Evolutionary conservation across 2,329 filamentous ascomycete species (phyloP).

Genomic region (Zymoseptoria brevis): DNA sequence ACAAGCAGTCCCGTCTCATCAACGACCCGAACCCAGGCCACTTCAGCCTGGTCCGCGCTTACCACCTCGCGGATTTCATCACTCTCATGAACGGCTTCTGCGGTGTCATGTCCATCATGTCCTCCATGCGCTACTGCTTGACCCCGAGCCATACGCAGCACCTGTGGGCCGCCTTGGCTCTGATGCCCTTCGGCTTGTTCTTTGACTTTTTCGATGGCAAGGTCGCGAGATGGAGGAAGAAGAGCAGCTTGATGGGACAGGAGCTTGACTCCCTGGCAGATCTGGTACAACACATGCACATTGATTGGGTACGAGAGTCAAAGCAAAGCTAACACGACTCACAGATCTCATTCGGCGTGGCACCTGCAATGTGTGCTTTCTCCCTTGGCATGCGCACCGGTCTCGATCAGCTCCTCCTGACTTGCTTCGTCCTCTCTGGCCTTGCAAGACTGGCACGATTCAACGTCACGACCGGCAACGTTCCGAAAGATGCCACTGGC

Average conservation of each 20-base stretch:
- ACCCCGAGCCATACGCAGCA: slow-evolving; percentile 52
- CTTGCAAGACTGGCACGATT: slow-evolving; percentile 90
- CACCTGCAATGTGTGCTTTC: slow-evolving; percentile 81
- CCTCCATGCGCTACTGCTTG: slow-evolving; percentile 86
- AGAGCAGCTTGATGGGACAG: slow-evolving; percentile 96
- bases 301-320: neutral
- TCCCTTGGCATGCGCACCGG: slow-evolving; percentile 78
- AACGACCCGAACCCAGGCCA: slow-evolving; percentile 59
- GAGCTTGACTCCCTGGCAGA: slow-evolving; percentile 94
- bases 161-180: slow-evolving; percentile 72
- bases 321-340: slow-evolving; percentile 1
- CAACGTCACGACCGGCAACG: slow-evolving; percentile 84
- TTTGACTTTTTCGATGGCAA: slow-evolving; percentile 98
- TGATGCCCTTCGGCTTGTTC: slow-evolving; percentile 89
- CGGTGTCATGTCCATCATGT: slow-evolving; percentile 91
- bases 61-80: slow-evolving; percentile 74
- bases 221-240: slow-evolving; percentile 91
- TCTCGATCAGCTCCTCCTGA: slow-evolving; percentile 70
- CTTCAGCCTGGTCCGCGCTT: slow-evolving; percentile 52
- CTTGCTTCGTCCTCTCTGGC: slow-evolving; percentile 90
- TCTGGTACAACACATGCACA: slow-evolving; percentile 51
- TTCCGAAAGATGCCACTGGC: slow-evolving; percentile 85
- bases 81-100: slow-evolving; percentile 82
- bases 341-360: slow-evolving; percentile 90
- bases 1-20: slow-evolving; percentile 70